phyloP scores from a whole-genome alignment of 345 rosid species.

The Cardiospermum halicacabum region DNA sequence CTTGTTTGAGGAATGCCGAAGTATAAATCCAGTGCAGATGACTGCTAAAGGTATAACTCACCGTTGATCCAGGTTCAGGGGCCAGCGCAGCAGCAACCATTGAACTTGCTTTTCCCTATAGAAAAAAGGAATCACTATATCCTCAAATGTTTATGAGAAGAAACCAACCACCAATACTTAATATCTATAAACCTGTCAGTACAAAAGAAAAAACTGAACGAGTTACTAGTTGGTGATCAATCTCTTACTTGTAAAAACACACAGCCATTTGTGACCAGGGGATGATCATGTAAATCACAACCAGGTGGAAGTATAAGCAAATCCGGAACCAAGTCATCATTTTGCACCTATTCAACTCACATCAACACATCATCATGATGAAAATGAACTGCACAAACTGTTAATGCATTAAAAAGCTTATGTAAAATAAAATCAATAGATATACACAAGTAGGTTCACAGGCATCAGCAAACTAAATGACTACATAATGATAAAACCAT shows the following conservation, averaged over 20 bases:
- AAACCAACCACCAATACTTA: background rate
- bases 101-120: constrained; percentile 91
- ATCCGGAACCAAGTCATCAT: constrained; percentile 67
- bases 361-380: background rate
- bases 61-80: constrained; percentile 86
- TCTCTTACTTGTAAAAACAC: constrained; percentile 67
- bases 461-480: background rate
- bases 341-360: constrained; percentile 50
- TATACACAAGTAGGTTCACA: background rate
- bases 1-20: background rate
- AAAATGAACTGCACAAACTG: background rate
- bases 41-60: constrained; percentile 20
- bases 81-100: constrained; percentile 82
- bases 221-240: background rate
- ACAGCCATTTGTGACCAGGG: constrained; percentile 62
- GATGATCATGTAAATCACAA: constrained; percentile 84
- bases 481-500: background rate
- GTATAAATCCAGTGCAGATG: background rate
- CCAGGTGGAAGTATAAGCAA: constrained; percentile 74
- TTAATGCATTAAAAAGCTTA: background rate
- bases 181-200: background rate
- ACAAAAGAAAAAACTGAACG: background rate
- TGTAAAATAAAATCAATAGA: background rate
- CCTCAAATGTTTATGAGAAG: background rate
- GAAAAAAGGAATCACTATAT: constrained; percentile 7